Percentiles rank a stretch among this genome's conserved stretches.
phyloP scores from a whole-genome alignment of 257 asterid species.

The Eustoma russellianum region DNA sequence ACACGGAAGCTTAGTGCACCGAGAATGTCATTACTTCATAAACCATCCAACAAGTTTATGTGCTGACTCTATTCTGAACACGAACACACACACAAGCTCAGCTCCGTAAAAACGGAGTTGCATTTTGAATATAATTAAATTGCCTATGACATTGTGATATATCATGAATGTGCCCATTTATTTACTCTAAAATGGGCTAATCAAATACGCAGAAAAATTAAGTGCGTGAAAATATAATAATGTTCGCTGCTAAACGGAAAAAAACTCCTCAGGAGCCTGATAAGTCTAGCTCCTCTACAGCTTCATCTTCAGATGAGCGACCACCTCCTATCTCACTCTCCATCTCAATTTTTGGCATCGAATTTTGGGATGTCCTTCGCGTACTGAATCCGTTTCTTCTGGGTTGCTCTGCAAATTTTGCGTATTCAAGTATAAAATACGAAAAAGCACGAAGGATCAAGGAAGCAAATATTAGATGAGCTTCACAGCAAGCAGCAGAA shows the following conservation, averaged over 20 bases:
- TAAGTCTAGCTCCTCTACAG: constrained; percentile 19
- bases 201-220: constrained; percentile 7
- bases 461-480: background rate
- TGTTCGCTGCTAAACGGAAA: constrained; percentile 3
- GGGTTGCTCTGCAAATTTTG: constrained; percentile 41
- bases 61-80: no score
- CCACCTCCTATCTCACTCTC: constrained; percentile 42
- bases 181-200: constrained; percentile 24
- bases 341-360: constrained; percentile 24
- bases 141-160: no score
- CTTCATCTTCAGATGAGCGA: constrained; percentile 52
- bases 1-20: no score
- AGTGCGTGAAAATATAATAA: no score
- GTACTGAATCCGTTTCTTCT: constrained; percentile 35
- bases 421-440: background rate
- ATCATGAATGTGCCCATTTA: no score
- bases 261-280: constrained; percentile 22
- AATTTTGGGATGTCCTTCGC: constrained; percentile 27
- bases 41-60: no score
- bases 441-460: background rate
- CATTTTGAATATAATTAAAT: no score
- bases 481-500: background rate
- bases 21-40: no score
- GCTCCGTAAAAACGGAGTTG: no score
- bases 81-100: no score